Base-by-base conservation (phyloP, 345 rosid species). In the Acer negundo region DNA sequence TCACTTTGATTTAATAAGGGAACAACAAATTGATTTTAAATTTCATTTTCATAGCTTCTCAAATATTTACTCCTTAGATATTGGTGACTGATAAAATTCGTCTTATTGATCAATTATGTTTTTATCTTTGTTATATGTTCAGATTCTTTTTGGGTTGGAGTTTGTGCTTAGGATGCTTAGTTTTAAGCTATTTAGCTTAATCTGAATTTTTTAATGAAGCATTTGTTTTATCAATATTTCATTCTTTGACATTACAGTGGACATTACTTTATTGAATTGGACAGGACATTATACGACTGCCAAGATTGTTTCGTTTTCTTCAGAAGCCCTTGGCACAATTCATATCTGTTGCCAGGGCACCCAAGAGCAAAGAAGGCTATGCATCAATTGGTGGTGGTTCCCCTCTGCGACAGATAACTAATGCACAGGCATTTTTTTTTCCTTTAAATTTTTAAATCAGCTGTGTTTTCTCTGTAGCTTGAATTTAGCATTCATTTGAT, bases 321-420 rank as follows among this genome's bases (percentile, higher is more conserved):
- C 99, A 95, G 80, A 95, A 86, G 89, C 99, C 99, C 1, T 87
- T 95, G 89, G 99, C 99, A 23, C 96, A 93, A 55, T 93, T 93
- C 81, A 90, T 95, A 83, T 95, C 98, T 28, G 93, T 86, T 81
- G 82, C 85, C 47, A 88, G 99, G 80, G 96, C 99, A 26, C 99
- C 99, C 23, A 95, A 95, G 86, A 95, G 98, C 86, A 95, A 87
- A 89, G 98, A 92, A 92, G 99, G 99, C n/a, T 95, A 95, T 75
- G 98, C 99, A 67, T 86, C 99, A 0, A 95, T 95, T 77, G 99
- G 98, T 69, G 99, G 99, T 23, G 99, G 99, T 81, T 93, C 99
- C 76, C 99, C 99, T 40, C 86, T 95, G 77, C 90, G 99, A 44
- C 82, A 65, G 80, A 95, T 95, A n/a, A 93, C 99, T 64, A 96